Evolutionary conservation across 345 rosid genomes (phyloP).

Genomic region (Euphorbia lathyris): DNA sequence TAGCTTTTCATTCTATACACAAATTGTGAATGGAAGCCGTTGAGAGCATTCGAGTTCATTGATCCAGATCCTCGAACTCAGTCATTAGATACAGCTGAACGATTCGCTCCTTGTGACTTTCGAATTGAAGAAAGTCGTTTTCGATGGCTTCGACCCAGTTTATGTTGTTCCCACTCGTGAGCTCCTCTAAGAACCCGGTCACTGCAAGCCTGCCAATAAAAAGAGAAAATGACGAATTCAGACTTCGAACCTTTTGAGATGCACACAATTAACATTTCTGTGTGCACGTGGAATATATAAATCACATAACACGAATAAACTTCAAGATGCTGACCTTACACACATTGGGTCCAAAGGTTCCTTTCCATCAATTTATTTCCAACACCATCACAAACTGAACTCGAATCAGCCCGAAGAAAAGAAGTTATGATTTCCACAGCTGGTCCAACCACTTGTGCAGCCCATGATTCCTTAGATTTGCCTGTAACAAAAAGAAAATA

Average conservation of each 20-base stretch:
- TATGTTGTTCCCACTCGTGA: constrained; percentile 93
- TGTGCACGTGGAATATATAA: too few relatives aligned
- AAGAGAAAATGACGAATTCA: neutral
- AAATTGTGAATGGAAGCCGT: too few relatives aligned
- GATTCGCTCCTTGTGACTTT: constrained; percentile 35
- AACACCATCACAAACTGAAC: neutral
- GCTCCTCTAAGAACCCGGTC: constrained; percentile 82
- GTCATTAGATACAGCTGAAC: neutral
- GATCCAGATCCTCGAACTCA: too few relatives aligned
- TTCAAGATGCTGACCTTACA: constrained; percentile 58
- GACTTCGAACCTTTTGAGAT: neutral
- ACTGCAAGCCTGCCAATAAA: constrained; percentile 67
- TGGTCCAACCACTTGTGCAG: constrained; percentile 56
- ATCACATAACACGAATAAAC: too few relatives aligned
- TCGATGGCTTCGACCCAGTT: constrained; percentile 74
- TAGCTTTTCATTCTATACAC: too few relatives aligned
- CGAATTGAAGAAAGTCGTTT: constrained; percentile 51
- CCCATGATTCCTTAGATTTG: constrained; percentile 68
- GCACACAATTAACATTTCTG: too few relatives aligned
- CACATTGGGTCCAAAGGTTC: constrained; percentile 77
- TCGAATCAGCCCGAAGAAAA: constrained; percentile 41
- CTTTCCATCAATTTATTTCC: constrained; percentile 34
- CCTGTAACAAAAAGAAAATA: constrained; percentile 35
- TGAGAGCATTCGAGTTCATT: too few relatives aligned
- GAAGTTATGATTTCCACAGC: constrained; percentile 44